These are phyloP conservation scores for Fomitopsis betulina DNA, from an alignment of 1,284 basidiomycete genomes.

Conservation along the genomic window DNA sequence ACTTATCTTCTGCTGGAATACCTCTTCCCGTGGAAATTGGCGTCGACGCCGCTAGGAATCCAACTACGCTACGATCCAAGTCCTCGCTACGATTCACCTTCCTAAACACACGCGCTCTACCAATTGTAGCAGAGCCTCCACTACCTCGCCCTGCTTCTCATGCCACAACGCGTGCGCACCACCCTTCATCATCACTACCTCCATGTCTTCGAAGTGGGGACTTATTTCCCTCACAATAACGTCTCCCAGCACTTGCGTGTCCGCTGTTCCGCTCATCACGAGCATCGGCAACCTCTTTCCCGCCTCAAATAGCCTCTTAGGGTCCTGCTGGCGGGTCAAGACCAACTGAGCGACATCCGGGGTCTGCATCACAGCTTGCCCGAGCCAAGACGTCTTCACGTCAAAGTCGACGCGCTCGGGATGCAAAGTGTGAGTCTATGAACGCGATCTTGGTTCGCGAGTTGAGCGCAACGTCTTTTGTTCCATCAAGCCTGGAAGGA, in stretches of 20 bases:
- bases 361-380: constrained; percentile 12
- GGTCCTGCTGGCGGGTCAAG: constrained; percentile 14
- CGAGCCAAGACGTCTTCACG: constrained; percentile 17
- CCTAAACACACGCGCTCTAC: no score
- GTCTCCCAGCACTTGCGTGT: constrained; percentile 15
- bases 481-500: constrained; percentile 13
- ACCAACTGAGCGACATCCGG: constrained; percentile 11
- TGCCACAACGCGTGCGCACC: constrained; percentile 21
- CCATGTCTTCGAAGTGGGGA: constrained; percentile 18
- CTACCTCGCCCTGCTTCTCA: constrained; percentile 19
- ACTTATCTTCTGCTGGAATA: no score
- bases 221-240: constrained; percentile 15
- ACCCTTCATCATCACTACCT: constrained; percentile 15
- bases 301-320: constrained; percentile 14
- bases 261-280: constrained; percentile 16
- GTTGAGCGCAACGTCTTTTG: constrained; percentile 12
- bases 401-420: constrained; percentile 13
- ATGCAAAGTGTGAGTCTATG: constrained; percentile 15
- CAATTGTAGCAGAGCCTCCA: constrained; percentile 16
- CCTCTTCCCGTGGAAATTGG: no score
- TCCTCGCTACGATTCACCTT: no score
- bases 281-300: constrained; percentile 20
- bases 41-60: no score
- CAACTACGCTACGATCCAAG: no score
- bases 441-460: constrained; percentile 16